A percentile compares a stretch with the other conserved stretches of the same genome.
phyloP scores from a whole-genome alignment of 2,329 filamentous ascomycete genomes.

The Aureobasidium leucospermi region DNA sequence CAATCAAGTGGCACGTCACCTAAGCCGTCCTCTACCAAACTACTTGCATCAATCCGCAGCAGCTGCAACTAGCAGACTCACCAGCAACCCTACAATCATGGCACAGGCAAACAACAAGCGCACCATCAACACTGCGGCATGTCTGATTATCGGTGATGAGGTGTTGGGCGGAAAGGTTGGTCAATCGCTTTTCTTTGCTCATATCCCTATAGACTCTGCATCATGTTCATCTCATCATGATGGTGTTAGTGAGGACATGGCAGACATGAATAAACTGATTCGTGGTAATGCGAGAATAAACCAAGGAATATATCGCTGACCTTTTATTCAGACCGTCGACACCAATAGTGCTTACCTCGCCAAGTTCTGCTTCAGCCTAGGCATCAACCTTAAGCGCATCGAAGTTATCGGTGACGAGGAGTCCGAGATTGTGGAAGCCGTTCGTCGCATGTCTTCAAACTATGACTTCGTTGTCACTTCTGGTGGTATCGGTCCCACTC shows the following conservation, averaged over 20 bases:
- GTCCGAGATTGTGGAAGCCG: conserved; percentile 79
- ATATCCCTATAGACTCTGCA: too few species aligned
- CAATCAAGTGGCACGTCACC: conserved; percentile 64
- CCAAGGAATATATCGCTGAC: neutral
- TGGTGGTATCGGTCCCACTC: conserved; percentile 91
- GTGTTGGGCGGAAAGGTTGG: conserved; percentile 86
- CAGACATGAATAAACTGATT: neutral
- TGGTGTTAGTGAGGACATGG: neutral
- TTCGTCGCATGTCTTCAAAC: conserved; percentile 73
- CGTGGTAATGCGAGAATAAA: too few species aligned
- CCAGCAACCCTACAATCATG: conserved; percentile 24
- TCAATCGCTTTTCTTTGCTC: neutral
- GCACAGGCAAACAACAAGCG: conserved; percentile 52
- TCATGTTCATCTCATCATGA: neutral
- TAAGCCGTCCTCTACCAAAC: conserved; percentile 56
- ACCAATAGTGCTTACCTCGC: conserved; percentile 60
- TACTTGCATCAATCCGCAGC: conserved; percentile 44
- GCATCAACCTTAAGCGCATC: conserved; percentile 68
- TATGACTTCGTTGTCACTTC: conserved; percentile 96
- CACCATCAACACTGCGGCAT: conserved; percentile 81
- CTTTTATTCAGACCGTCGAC: conserved; percentile 49
- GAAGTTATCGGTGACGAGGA: conserved; percentile 95
- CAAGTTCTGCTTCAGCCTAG: conserved; percentile 58
- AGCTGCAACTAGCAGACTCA: conserved; percentile 19
- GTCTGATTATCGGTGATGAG: conserved; percentile 94